A percentile compares a stretch with the other conserved stretches of the same genome.
Evolutionary conservation across 164 flowering plant genomes (phyloP).

Genomic region (Aristolochia californica): DNA sequence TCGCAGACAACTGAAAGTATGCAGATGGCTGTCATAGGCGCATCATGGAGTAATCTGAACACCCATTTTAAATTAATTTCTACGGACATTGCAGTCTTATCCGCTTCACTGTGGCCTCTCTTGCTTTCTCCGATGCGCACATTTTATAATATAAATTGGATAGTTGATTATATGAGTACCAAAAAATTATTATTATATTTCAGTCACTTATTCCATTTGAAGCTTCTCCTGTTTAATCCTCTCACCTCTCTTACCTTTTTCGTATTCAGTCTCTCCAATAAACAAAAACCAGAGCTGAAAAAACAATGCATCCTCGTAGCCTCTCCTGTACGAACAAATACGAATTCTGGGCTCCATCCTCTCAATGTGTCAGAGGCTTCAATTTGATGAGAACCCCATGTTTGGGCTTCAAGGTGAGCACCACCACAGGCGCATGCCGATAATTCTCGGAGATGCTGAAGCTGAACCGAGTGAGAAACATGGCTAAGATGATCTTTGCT

Average conservation of each 20-base stretch:
- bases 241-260: background rate
- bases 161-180: no score
- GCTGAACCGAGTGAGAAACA: slow-evolving; percentile 51
- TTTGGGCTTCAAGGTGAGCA: slow-evolving; percentile 79
- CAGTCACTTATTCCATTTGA: background rate
- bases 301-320: no score
- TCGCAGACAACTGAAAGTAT: background rate
- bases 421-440: slow-evolving; percentile 74
- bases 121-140: no score
- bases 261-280: background rate
- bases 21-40: background rate
- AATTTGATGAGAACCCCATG: slow-evolving; percentile 72
- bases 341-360: no score
- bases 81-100: no score
- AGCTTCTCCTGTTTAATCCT: slow-evolving; percentile 2
- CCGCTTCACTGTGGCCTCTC: no score
- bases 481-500: slow-evolving; percentile 71
- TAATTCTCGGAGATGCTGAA: slow-evolving; percentile 66
- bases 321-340: no score
- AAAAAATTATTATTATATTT: no score
- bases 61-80: no score
- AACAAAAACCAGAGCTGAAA: background rate
- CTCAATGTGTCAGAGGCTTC: slow-evolving; percentile 29
- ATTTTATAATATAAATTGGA: no score
- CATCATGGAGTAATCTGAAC: background rate